Percentiles rank a stretch among this genome's conserved stretches.
phyloP scores from a whole-genome alignment of 208 protist genomes.

The Wallacemonas sp. region DNA sequence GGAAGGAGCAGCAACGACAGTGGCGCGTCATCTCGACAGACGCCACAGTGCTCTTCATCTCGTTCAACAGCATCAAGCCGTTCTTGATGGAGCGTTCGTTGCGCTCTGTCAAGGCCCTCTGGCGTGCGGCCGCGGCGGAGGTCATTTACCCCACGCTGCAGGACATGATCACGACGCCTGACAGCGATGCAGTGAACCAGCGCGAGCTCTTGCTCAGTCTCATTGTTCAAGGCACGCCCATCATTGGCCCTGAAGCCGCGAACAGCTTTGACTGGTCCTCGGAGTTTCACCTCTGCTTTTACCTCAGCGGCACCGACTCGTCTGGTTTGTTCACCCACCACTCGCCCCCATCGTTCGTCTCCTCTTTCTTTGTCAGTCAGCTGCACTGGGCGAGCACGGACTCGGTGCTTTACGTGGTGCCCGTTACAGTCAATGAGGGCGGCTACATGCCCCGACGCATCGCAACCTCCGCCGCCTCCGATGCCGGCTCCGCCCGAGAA shows the following conservation, averaged over 20 bases:
- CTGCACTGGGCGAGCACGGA: constrained; percentile 56
- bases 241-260: constrained; percentile 74
- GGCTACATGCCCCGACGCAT: constrained; percentile 61
- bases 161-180: constrained; percentile 53
- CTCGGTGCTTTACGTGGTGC: constrained; percentile 74
- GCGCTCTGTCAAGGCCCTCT: constrained; percentile 70
- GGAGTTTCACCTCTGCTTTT: constrained; percentile 77
- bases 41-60: constrained; percentile 69
- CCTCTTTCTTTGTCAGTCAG: constrained; percentile 61
- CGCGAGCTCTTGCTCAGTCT: constrained; percentile 53
- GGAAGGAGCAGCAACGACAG: constrained; percentile 41
- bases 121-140: constrained; percentile 71
- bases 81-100: constrained; percentile 78
- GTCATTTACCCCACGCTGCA: constrained; percentile 59
- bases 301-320: constrained; percentile 66
- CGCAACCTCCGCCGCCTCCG: background rate
- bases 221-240: constrained; percentile 59
- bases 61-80: constrained; percentile 71
- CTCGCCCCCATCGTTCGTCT: constrained; percentile 71
- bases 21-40: constrained; percentile 68
- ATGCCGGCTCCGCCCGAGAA: background rate
- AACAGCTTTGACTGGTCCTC: constrained; percentile 48
- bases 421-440: constrained; percentile 63
- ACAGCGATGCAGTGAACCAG: constrained; percentile 42
- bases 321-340: constrained; percentile 58